phyloP scores from a whole-genome alignment of 768 basidiomycete genomes.

The Kondoa malvinella region DNA sequence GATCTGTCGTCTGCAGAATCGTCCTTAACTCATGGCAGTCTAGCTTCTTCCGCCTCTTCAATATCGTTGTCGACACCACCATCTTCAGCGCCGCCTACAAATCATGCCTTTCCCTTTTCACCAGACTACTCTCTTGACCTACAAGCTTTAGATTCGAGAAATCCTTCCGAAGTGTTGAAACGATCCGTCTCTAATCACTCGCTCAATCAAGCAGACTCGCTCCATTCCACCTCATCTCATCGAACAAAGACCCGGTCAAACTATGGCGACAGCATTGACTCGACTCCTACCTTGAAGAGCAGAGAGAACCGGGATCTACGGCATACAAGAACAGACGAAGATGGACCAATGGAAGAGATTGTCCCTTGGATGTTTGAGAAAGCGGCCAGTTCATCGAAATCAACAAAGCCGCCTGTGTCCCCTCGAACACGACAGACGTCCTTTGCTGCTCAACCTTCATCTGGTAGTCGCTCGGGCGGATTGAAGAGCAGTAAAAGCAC shows the following conservation, averaged over 20 bases:
- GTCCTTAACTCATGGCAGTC: not conserved
- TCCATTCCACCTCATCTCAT: not conserved
- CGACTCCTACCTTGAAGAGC: not conserved
- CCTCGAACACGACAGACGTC: not conserved
- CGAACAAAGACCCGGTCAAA: not conserved
- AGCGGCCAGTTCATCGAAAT: not conserved
- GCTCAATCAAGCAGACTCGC: not conserved
- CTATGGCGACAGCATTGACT: not conserved
- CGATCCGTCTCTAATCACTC: not conserved
- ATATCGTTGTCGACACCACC: not conserved
- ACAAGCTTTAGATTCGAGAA: not conserved
- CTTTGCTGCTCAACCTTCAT: not conserved
- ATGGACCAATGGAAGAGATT: constrained; percentile 17
- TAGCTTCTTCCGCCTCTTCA: constrained; percentile 3
- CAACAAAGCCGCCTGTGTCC: not conserved
- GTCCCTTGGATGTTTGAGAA: constrained; percentile 18
- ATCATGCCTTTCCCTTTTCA: not conserved
- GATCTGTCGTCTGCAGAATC: not conserved
- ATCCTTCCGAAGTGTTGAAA: not conserved
- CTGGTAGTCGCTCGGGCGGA: not conserved
- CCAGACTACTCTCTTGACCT: not conserved
- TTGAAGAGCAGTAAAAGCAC: not conserved
- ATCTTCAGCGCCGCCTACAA: not conserved
- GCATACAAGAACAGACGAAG: constrained; percentile 6
- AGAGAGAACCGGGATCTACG: not conserved